Percentiles rank a stretch among this genome's conserved stretches.
Evolutionary conservation across 805 yeast genomes (phyloP).

Genomic region (Metschnikowia cerradonensis): DNA sequence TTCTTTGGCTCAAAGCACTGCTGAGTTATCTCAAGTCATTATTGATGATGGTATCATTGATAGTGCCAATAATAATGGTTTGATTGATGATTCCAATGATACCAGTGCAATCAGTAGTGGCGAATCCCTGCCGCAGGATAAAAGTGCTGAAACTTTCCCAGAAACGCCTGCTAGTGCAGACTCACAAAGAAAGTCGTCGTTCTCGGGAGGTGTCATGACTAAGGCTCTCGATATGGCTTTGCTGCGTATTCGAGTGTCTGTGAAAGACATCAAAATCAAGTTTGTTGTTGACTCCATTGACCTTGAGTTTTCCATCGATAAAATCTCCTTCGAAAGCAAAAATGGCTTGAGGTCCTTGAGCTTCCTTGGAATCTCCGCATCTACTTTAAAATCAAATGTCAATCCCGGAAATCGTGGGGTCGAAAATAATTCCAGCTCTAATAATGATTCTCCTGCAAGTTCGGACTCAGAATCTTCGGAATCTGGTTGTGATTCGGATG

Average conservation of each 20-base stretch:
- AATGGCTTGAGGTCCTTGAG: slow-evolving; percentile 45
- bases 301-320: slow-evolving; percentile 29
- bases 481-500: slow-evolving; percentile 17
- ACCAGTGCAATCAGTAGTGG: background rate
- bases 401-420: slow-evolving; percentile 24
- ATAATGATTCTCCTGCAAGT: background rate
- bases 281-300: slow-evolving; percentile 45
- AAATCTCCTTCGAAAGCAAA: slow-evolving; percentile 33
- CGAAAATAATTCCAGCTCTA: background rate
- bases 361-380: slow-evolving; percentile 33
- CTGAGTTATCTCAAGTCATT: slow-evolving; percentile 64
- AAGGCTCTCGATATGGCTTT: slow-evolving; percentile 66
- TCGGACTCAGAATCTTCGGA: slow-evolving; percentile 5
- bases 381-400: slow-evolving; percentile 15
- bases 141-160: background rate
- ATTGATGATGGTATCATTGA: slow-evolving; percentile 26
- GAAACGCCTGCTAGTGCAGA: background rate
- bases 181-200: slow-evolving; percentile 9
- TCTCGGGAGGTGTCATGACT: slow-evolving; percentile 54
- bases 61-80: slow-evolving; percentile 20
- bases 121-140: background rate
- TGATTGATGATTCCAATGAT: background rate
- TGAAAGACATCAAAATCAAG: slow-evolving; percentile 45
- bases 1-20: slow-evolving; percentile 67
- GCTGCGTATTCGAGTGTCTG: slow-evolving; percentile 51